These are phyloP conservation scores for Dactylellina haptotyla DNA, from an alignment of 2,329 filamentous ascomycete genomes.

Conservation along the genomic window DNA sequence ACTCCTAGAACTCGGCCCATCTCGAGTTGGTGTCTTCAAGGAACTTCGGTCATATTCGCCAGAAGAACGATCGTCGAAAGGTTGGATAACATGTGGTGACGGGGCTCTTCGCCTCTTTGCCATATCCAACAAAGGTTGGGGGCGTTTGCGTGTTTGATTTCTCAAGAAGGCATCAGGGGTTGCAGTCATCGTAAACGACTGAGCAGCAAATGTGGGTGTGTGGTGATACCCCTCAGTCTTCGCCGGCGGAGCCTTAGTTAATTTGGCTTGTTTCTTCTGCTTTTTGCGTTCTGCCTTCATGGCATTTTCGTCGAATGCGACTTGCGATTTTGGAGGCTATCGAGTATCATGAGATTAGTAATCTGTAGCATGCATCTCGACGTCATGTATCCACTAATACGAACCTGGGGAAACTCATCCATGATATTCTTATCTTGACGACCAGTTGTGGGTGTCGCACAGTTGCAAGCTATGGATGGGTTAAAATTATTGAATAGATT, in stretches of 20 bases:
- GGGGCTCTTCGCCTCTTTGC: constrained; percentile 13
- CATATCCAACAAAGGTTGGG: constrained; percentile 28
- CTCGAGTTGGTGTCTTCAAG: constrained; percentile 9
- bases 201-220: constrained; percentile 41
- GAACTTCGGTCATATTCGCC: constrained; percentile 48
- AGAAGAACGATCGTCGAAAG: constrained; percentile 39
- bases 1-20: constrained; percentile 9
- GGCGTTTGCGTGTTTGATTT: constrained; percentile 36
- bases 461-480: constrained; percentile 28
- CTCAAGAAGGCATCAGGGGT: constrained; percentile 39
- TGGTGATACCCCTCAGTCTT: constrained; percentile 39
- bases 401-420: constrained; percentile 35
- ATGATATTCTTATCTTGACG: constrained; percentile 10
- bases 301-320: constrained; percentile 5
- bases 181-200: constrained; percentile 45
- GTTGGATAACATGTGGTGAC: constrained; percentile 22
- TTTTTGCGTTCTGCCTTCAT: constrained; percentile 21
- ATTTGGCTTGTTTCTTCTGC: constrained; percentile 35
- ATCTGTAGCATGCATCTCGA: background rate
- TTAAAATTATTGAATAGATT: constrained; percentile 44
- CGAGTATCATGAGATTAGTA: constrained; percentile 7
- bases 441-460: background rate
- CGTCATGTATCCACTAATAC: constrained; percentile 3
- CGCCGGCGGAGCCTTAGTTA: constrained; percentile 20
- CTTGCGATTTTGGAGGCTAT: constrained; percentile 23